Conservation (phyloP, 345 rosid genomes). For the Salix caprea region DNA sequence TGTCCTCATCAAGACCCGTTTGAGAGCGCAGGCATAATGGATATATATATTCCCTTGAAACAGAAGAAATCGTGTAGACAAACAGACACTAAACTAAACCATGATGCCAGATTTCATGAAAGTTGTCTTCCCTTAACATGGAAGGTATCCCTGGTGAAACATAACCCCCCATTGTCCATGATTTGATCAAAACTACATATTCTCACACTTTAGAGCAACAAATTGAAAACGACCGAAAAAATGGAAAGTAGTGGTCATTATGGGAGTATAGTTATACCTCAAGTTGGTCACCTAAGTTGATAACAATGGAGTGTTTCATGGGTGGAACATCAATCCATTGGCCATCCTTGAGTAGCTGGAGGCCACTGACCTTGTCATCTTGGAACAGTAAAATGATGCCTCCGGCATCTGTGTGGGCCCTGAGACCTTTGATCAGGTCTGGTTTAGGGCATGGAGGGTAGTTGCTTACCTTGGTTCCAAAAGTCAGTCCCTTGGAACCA, state of each 20-base stretch:
- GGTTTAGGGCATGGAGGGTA: constrained; percentile 96
- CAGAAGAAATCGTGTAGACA: too few species aligned
- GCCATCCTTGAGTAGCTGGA: constrained; percentile 86
- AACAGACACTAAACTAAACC: background rate
- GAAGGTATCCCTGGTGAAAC: background rate
- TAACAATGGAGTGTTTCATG: constrained; percentile 68
- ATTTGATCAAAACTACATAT: background rate
- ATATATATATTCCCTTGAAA: too few species aligned
- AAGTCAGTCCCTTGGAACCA: constrained; percentile 71
- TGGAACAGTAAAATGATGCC: constrained; percentile 84
- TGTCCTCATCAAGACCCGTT: too few species aligned
- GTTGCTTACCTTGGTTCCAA: constrained; percentile 85
- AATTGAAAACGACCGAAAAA: background rate
- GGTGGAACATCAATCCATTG: constrained; percentile 87
- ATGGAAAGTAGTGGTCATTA: background rate
- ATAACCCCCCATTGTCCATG: background rate
- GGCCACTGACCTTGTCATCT: constrained; percentile 90
- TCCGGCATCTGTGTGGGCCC: constrained; percentile 98
- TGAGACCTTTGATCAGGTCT: constrained; percentile 74
- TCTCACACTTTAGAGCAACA: background rate
- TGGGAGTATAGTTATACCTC: constrained; percentile 44
- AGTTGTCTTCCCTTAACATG: background rate
- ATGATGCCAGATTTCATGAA: background rate
- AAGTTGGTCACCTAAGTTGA: constrained; percentile 92
- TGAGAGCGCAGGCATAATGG: too few species aligned